Percentiles rank a stretch among this genome's conserved stretches.
Conservation (phyloP, 352 stramenopile genomes). For the Pythium brachiatum region DNA sequence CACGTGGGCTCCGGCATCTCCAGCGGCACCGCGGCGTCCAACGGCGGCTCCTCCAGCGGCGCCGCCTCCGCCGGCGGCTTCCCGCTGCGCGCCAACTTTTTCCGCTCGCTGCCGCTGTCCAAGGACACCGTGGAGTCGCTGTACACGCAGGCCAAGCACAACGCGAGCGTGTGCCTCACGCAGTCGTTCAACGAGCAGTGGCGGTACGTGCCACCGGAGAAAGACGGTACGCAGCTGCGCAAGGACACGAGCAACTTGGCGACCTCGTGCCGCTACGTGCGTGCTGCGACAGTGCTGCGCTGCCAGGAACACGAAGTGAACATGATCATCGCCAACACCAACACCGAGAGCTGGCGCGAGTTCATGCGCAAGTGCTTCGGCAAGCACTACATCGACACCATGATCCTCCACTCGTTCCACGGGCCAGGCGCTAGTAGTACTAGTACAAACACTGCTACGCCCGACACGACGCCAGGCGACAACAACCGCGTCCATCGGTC, state of each 20-base stretch:
- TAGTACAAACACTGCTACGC: too few relatives aligned
- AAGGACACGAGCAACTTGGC: conserved; percentile 82
- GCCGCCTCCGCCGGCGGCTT: conserved; percentile 31
- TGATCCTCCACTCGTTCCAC: conserved; percentile 65
- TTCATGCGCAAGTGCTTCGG: conserved; percentile 76
- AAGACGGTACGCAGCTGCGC: conserved; percentile 74
- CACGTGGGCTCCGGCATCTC: conserved; percentile 1
- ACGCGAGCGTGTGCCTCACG: conserved; percentile 53
- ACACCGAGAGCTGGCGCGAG: conserved; percentile 68
- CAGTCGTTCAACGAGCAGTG: conserved; percentile 81
- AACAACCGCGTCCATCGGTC: conserved; percentile 25
- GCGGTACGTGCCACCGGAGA: conserved; percentile 76
- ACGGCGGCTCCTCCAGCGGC: not conserved
- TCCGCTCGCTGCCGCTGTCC: conserved; percentile 58
- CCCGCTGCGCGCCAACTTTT: conserved; percentile 69
- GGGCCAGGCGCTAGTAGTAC: conserved; percentile 5
- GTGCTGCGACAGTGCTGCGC: conserved; percentile 62
- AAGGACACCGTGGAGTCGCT: conserved; percentile 58
- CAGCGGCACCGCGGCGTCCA: not conserved
- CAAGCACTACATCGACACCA: conserved; percentile 72
- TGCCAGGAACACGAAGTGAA: conserved; percentile 77
- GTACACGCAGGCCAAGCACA: conserved; percentile 47
- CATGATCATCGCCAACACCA: conserved; percentile 66
- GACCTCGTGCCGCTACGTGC: conserved; percentile 61
- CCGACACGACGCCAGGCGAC: conserved; percentile 3